Evolutionary conservation across 73 alveolate species (phyloP), one percentile per base, ranked within the genome.

Genomic region (Durusdinium trenchii): DNA sequence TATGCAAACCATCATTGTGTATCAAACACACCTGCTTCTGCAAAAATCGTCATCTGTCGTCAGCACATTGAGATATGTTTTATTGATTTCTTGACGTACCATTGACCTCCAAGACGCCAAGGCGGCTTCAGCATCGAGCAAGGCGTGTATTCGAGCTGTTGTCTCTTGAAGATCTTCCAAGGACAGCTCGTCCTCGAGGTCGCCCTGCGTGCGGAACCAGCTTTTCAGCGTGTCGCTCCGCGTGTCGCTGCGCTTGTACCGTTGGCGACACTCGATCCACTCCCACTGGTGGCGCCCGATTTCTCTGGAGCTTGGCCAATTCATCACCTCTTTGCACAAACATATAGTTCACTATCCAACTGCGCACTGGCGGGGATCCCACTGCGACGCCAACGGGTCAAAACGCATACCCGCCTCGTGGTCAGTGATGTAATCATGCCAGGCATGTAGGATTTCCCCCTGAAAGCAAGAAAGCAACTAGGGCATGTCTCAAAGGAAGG

Each of bases 361-460:
- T n/a, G n/a, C n/a, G n/a, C n/a, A n/a, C n/a, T n/a, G n/a, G n/a
- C n/a, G n/a, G n/a, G n/a, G n/a, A n/a, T n/a, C n/a, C 16, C 81
- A 32, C 42, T 28, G 81, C 16, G 43, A 67, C 42, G 32, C 85
- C 54, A 73, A 30, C 28, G 1, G 6, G 16, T 48, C 85, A 73
- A 43, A 26, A 18, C 35, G 67, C 42, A 10, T 50, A 32, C 45
- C 38, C 42, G 82, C 95, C 97, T 90, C 97, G 45, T 90, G 87
- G 97, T 90, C 97, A 30, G 97, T 90, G 89, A 90, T 67, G 97
- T 90, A 90, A 87, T 90, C 97, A 43, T 90, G 87, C 97, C 97
- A 90, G n/a, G 97, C 86, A 71, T 90, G 86, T 35, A 64, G 87
- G 57, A 90, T 69, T 43, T 90, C 97, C 40, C 97, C 97, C 97